A percentile compares a stretch with the other conserved stretches of the same genome.
Conservation (phyloP, 768 basidiomycete species). For the Galerina marginata region DNA sequence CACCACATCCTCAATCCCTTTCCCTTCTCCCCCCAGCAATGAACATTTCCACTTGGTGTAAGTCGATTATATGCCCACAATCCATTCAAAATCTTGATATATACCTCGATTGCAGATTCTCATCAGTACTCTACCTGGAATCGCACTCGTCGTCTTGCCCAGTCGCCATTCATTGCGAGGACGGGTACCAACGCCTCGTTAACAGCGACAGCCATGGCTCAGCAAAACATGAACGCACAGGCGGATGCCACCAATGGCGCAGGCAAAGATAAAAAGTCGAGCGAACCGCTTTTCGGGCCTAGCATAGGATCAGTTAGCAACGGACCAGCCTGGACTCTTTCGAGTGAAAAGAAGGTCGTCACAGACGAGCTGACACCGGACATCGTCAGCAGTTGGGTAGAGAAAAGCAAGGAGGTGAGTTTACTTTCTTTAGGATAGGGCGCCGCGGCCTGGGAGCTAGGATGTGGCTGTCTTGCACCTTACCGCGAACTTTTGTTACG, state of each 20-base stretch:
- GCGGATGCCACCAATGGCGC: slow-evolving; percentile 18
- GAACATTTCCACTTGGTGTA: slow-evolving; percentile 46
- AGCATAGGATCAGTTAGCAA: slow-evolving; percentile 79
- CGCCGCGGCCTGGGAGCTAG: no score
- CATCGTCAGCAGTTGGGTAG: slow-evolving; percentile 82
- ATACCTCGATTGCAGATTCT: slow-evolving; percentile 36
- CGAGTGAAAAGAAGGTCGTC: slow-evolving; percentile 63
- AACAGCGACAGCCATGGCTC: slow-evolving; percentile 55
- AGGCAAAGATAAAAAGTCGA: slow-evolving; percentile 57
- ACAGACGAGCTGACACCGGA: slow-evolving; percentile 82
- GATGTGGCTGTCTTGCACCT: no score
- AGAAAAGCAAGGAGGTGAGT: slow-evolving; percentile 84
- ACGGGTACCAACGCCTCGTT: slow-evolving; percentile 54
- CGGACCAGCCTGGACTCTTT: slow-evolving; percentile 74
- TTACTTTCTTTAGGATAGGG: slow-evolving; percentile 2
- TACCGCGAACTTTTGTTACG: no score
- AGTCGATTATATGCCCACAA: slow-evolving; percentile 18
- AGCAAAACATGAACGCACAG: slow-evolving; percentile 27
- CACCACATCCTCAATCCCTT: background rate
- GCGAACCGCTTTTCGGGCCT: slow-evolving; percentile 89
- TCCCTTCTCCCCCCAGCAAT: slow-evolving; percentile 20
- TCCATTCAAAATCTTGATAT: background rate
- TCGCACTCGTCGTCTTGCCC: slow-evolving; percentile 56
- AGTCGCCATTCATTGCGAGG: slow-evolving; percentile 57
- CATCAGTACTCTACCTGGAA: slow-evolving; percentile 64